Evolutionary conservation across 441 rosid genomes (phyloP).

Genomic region (Croton setiger): DNA sequence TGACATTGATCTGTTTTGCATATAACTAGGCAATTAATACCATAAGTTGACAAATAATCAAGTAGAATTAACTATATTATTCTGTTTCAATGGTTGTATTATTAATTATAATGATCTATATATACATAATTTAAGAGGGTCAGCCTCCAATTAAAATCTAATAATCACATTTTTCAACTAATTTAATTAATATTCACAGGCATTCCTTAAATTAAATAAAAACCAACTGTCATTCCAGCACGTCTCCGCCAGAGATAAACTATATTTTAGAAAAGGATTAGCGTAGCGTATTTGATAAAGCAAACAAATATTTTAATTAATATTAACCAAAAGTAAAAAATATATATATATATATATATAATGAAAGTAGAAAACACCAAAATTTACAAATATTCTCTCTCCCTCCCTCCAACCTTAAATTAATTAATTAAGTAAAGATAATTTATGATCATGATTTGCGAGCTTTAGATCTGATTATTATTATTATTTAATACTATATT

Average conservation of each 20-base stretch:
- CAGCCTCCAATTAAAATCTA: background rate
- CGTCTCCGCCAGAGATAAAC: background rate
- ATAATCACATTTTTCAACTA: background rate
- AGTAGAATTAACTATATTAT: no score
- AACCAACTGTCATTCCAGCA: background rate
- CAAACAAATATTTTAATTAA: background rate
- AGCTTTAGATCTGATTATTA: slow-evolving; percentile 4
- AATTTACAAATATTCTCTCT: slow-evolving; percentile 13
- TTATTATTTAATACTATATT: background rate
- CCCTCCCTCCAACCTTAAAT: background rate
- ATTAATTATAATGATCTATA: background rate
- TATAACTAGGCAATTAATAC: no score
- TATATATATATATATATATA: no score
- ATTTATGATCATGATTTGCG: background rate
- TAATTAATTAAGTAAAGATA: background rate
- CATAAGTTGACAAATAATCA: no score
- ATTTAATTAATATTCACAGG: background rate
- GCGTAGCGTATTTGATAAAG: background rate
- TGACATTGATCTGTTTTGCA: no score
- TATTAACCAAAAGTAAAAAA: background rate
- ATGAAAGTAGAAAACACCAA: background rate
- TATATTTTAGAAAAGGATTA: background rate
- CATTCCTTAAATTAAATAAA: background rate
- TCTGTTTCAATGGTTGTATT: no score
- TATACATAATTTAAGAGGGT: background rate